Conservation (phyloP, 176 grass and related monocot genomes). For the Oryza rufipogon region DNA sequence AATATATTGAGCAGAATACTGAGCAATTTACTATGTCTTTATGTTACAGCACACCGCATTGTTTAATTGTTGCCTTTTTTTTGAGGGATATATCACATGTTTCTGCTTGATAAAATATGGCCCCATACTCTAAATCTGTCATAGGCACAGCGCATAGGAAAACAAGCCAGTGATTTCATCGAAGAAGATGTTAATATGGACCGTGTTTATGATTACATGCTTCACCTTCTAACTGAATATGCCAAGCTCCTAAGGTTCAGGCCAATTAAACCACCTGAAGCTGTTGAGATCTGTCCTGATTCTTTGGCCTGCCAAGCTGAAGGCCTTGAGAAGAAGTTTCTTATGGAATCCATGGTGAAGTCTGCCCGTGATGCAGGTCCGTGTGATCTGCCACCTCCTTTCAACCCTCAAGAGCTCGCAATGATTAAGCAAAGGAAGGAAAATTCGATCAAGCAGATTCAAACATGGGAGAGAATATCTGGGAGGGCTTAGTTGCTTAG, state of each 20-base stretch:
- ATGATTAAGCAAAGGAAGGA: slow-evolving; percentile 52
- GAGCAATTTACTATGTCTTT: background rate
- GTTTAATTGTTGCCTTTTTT: background rate
- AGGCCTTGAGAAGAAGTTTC: slow-evolving; percentile 61
- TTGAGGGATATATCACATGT: background rate
- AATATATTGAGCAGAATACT: background rate
- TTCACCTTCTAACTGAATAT: slow-evolving; percentile 82
- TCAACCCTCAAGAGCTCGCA: slow-evolving; percentile 51
- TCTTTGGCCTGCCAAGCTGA: slow-evolving; percentile 69
- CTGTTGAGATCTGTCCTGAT: slow-evolving; percentile 67
- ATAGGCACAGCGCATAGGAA: slow-evolving; percentile 83
- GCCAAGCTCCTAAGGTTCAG: slow-evolving; percentile 79
- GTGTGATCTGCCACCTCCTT: slow-evolving; percentile 68
- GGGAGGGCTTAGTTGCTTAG: background rate
- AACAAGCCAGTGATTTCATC: slow-evolving; percentile 70
- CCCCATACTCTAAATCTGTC: slow-evolving; percentile 5
- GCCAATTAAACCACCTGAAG: slow-evolving; percentile 64
- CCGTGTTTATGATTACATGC: slow-evolving; percentile 85
- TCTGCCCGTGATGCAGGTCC: slow-evolving; percentile 45
- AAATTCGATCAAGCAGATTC: slow-evolving; percentile 70
- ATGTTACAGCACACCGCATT: background rate
- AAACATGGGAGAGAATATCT: slow-evolving; percentile 63
- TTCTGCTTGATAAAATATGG: background rate
- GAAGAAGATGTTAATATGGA: slow-evolving; percentile 76
- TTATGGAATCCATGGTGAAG: slow-evolving; percentile 71